Conservation (phyloP, 2,329 filamentous ascomycete genomes). For the Xylariaceae sp. region DNA sequence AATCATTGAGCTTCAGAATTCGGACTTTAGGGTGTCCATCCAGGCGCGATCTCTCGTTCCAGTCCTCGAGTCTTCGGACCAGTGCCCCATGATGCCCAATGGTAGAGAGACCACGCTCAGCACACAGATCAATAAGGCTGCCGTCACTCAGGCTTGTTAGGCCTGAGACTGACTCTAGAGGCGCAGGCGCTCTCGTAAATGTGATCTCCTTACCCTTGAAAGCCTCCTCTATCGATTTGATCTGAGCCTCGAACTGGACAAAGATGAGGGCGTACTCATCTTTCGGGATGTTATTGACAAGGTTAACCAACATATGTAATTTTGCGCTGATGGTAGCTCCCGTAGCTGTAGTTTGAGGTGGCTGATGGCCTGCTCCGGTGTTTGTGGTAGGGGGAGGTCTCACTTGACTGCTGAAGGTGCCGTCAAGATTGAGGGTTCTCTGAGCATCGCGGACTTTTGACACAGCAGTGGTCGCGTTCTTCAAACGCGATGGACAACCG, state of each 20-base stretch:
- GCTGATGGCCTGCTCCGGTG: background rate
- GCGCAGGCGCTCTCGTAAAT: slow-evolving; percentile 9
- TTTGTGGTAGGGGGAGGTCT: background rate
- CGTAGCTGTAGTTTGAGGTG: background rate
- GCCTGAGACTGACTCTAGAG: no score
- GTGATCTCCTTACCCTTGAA: slow-evolving; percentile 19
- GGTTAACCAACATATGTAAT: slow-evolving; percentile 21
- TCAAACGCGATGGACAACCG: slow-evolving; percentile 14
- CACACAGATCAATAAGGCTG: background rate
- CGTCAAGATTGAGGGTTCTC: slow-evolving; percentile 1
- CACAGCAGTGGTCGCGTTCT: slow-evolving; percentile 7
- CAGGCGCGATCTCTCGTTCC: background rate
- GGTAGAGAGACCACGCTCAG: background rate
- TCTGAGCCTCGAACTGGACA: slow-evolving; percentile 38
- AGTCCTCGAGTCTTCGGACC: background rate
- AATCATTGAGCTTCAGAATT: slow-evolving; percentile 43
- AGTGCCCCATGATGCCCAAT: background rate
- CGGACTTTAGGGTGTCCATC: slow-evolving; percentile 33
- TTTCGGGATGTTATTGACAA: slow-evolving; percentile 15
- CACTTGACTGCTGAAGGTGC: slow-evolving; percentile 6
- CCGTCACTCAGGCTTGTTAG: no score
- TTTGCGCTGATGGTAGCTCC: slow-evolving; percentile 27
- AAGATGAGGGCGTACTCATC: slow-evolving; percentile 42
- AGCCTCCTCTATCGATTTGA: slow-evolving; percentile 29
- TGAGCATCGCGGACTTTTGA: slow-evolving; percentile 5